Evolutionary conservation across 176 grass and related monocot species (phyloP).

Genomic region (Tuctoria greenei): DNA sequence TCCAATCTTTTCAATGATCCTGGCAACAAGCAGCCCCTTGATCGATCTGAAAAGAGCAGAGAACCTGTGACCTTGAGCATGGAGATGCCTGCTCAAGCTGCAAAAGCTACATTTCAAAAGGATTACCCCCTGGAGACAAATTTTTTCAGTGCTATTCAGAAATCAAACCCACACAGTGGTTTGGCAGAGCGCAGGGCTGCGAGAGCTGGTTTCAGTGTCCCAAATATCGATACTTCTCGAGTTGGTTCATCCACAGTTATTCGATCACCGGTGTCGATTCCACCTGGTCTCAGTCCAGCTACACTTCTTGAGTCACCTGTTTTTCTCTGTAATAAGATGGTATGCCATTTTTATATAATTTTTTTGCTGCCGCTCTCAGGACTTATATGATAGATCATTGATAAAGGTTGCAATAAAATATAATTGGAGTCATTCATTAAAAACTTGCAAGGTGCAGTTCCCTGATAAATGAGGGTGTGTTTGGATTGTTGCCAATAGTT

Average conservation of each 20-base stretch:
- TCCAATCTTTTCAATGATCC: constrained; percentile 50
- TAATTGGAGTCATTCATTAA: not conserved
- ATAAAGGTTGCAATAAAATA: not conserved
- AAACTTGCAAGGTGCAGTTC: not conserved
- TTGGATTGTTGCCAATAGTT: too few relatives aligned
- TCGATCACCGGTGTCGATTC: constrained; percentile 81
- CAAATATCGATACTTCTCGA: constrained; percentile 68
- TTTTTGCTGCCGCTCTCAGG: constrained; percentile 15
- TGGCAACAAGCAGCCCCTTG: constrained; percentile 27
- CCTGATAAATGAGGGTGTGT: not conserved
- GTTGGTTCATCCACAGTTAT: constrained; percentile 57
- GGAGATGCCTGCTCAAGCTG: constrained; percentile 40
- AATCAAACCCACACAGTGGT: constrained; percentile 51
- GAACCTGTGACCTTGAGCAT: constrained; percentile 29
- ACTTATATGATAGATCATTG: constrained; percentile 11
- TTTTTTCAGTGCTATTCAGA: constrained; percentile 44
- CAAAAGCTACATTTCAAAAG: constrained; percentile 30
- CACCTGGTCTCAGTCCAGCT: constrained; percentile 90
- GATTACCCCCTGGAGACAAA: constrained; percentile 47
- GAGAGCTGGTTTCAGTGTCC: constrained; percentile 72
- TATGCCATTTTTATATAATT: constrained; percentile 45
- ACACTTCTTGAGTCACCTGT: constrained; percentile 83
- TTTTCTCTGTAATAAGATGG: constrained; percentile 77
- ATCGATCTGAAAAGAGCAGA: constrained; percentile 37
- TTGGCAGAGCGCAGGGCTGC: constrained; percentile 83